Conservation (phyloP, 208 protist genomes). For the Trypanosoma platydactyli region DNA sequence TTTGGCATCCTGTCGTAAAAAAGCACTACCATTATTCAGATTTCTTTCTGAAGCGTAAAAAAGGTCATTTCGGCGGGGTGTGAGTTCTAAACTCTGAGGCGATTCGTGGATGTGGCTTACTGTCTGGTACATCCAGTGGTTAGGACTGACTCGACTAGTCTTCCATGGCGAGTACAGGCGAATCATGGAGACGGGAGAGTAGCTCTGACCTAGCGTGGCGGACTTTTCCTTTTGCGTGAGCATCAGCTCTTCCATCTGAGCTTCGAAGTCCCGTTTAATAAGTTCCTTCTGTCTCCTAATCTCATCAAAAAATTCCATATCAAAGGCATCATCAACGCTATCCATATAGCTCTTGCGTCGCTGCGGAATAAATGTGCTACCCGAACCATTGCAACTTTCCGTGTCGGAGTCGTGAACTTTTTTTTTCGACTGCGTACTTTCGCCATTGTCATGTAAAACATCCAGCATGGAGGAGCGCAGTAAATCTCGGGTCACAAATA, state of each 20-base stretch:
- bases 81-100: not conserved
- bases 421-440: no score
- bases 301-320: not conserved
- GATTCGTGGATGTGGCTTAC: slow-evolving; percentile 20
- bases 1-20: not conserved
- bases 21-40: not conserved
- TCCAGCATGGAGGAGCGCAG: not conserved
- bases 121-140: not conserved
- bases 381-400: not conserved
- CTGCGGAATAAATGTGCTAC: not conserved
- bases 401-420: not conserved
- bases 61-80: slow-evolving; percentile 21
- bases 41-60: slow-evolving; percentile 20
- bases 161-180: slow-evolving; percentile 3
- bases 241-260: not conserved
- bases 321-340: slow-evolving; percentile 14
- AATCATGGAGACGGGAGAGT: not conserved
- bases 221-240: not conserved
- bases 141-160: not conserved
- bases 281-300: slow-evolving; percentile 18
- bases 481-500: slow-evolving; percentile 9
- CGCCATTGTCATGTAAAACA: not conserved
- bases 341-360: slow-evolving; percentile 3
- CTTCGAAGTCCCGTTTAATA: slow-evolving; percentile 1
- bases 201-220: not conserved